Conservation (phyloP, 2,329 filamentous ascomycete species). For the Diaporthe australafricana region DNA sequence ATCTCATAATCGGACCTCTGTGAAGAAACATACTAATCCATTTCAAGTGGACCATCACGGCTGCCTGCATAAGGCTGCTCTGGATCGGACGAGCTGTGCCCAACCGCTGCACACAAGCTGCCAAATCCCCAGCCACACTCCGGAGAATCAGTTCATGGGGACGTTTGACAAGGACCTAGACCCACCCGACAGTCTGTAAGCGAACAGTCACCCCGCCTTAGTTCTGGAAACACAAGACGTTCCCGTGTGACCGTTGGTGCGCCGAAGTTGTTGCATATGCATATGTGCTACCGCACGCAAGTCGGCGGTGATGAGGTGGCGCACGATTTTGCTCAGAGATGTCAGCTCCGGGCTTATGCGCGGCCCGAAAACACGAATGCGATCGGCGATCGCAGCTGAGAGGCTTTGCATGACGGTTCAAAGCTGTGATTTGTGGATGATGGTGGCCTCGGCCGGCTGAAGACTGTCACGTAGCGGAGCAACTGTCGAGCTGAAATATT, state of each 20-base stretch:
- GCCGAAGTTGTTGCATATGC: not conserved
- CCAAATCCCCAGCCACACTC: not conserved
- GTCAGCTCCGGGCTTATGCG: not conserved
- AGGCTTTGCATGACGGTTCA: not conserved
- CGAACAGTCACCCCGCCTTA: not conserved
- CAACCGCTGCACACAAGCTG: not conserved
- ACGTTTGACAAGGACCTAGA: not conserved
- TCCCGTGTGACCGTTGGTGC: conserved; percentile 6
- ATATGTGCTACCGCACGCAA: conserved; percentile 12
- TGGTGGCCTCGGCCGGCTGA: not conserved
- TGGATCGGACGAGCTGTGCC: not conserved
- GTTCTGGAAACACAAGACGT: not conserved
- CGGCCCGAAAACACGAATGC: not conserved
- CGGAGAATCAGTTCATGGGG: not conserved
- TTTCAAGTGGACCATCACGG: not conserved
- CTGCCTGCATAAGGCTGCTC: conserved; percentile 1
- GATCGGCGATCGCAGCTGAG: too few species aligned
- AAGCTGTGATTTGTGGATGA: not conserved
- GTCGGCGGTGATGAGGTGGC: not conserved
- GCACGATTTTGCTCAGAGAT: not conserved
- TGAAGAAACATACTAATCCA: not conserved
- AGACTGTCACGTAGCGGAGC: not conserved
- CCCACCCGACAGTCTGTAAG: not conserved
- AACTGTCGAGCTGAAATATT: not conserved
- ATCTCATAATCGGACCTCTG: not conserved